phyloP scores from a whole-genome alignment of 129 eudicot species.

The Pseudognaphalium luteoalbum region DNA sequence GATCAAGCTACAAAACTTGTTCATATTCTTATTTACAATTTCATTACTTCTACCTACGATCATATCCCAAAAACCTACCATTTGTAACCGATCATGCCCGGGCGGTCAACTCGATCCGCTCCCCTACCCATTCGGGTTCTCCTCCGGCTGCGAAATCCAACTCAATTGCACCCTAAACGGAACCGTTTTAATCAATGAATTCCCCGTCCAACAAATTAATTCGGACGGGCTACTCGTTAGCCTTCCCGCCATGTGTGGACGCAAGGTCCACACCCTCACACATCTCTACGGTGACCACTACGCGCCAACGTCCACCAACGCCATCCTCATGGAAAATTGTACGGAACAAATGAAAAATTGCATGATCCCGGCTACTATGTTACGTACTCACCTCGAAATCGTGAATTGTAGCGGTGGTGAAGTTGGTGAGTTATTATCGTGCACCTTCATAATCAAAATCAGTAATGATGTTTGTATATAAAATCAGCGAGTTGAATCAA shows the following conservation, averaged over 20 bases:
- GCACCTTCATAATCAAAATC: too few relatives aligned
- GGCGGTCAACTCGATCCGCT: slow-evolving; percentile 17
- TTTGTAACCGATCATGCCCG: slow-evolving; percentile 46
- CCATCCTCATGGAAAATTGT: slow-evolving; percentile 61
- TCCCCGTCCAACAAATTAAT: slow-evolving; percentile 36
- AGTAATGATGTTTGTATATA: too few relatives aligned
- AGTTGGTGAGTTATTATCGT: slow-evolving; percentile 3
- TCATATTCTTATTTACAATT: slow-evolving; percentile 14
- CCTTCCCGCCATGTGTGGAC: slow-evolving; percentile 63
- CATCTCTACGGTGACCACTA: slow-evolving; percentile 45
- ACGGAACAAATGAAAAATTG: slow-evolving; percentile 38
- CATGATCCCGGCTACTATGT: slow-evolving; percentile 54
- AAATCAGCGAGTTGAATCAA: too few relatives aligned
- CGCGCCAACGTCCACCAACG: slow-evolving; percentile 64
- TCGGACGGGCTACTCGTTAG: slow-evolving; percentile 41
- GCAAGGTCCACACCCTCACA: slow-evolving; percentile 38
- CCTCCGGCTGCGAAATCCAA: slow-evolving; percentile 55
- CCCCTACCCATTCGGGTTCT: slow-evolving; percentile 67
- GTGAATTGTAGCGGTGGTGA: slow-evolving; percentile 35
- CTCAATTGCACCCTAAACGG: slow-evolving; percentile 55
- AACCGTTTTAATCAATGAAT: slow-evolving; percentile 38
- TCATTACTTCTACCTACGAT: slow-evolving; percentile 4
- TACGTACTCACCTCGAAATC: slow-evolving; percentile 47
- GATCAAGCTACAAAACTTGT: slow-evolving; percentile 12
- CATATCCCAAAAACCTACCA: slow-evolving; percentile 11